Conservation (phyloP, 1,139 yeast species). For the Blastobotrys buckinghamii region DNA sequence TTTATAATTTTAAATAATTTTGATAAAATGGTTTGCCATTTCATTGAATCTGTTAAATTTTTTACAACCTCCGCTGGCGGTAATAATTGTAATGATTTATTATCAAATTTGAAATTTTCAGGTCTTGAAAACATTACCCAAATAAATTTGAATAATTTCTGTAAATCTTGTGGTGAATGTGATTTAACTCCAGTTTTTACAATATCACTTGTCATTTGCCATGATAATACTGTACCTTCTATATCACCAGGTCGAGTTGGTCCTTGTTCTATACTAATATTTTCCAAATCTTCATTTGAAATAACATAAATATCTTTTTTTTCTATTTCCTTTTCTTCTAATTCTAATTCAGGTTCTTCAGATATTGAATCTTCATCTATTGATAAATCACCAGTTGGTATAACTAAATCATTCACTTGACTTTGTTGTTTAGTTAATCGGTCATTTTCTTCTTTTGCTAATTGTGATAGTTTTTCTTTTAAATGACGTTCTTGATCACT, state of each 20-base stretch:
- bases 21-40: constrained; percentile 5
- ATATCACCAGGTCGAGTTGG: constrained; percentile 24
- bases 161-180: constrained; percentile 14
- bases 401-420: constrained; percentile 1
- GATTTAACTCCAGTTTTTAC: constrained; percentile 15
- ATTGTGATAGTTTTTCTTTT: constrained; percentile 29
- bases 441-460: constrained; percentile 33
- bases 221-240: constrained; percentile 26
- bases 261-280: constrained; percentile 13
- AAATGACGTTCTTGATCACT: constrained; percentile 26
- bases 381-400: background rate
- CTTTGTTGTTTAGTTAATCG: background rate
- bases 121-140: constrained; percentile 26
- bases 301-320: constrained; percentile 1
- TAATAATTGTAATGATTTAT: constrained; percentile 10
- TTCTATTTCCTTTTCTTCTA: background rate
- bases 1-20: constrained; percentile 8
- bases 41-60: constrained; percentile 17
- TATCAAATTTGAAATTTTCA: constrained; percentile 17
- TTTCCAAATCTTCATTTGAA: constrained; percentile 3
- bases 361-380: background rate
- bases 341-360: background rate
- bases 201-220: constrained; percentile 28
- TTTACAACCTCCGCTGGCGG: constrained; percentile 26
- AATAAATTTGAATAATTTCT: constrained; percentile 18